phyloP scores from a whole-genome alignment of 352 stramenopile genomes.

The Phytopythium litorale region DNA sequence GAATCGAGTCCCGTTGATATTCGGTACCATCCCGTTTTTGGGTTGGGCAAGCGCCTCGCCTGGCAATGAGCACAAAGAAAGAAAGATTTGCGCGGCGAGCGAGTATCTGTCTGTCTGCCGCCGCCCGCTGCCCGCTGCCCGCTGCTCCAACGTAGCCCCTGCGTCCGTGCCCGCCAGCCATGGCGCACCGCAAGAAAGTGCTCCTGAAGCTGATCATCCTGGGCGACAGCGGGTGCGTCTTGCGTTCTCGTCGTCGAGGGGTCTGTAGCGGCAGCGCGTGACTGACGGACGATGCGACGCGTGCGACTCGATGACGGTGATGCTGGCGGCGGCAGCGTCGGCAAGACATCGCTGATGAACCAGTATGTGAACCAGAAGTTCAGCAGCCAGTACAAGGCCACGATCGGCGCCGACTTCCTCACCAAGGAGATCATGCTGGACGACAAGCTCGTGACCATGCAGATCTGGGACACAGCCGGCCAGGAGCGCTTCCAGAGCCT shows the following conservation, averaged over 20 bases:
- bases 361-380: constrained; percentile 99
- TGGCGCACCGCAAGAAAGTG: constrained; percentile 94
- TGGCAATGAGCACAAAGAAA: not conserved
- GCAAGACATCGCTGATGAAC: constrained; percentile 99
- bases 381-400: constrained; percentile 98
- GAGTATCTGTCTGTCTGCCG: not conserved
- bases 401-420: constrained; percentile 98
- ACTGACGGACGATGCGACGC: not conserved
- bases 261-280: not conserved
- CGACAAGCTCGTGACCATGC: constrained; percentile 95
- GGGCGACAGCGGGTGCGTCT: constrained; percentile 93
- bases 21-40: not conserved
- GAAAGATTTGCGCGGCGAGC: not conserved
- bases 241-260: not conserved
- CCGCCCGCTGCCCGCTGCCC: not conserved
- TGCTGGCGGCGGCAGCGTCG: constrained; percentile 70
- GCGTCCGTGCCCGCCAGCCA: constrained; percentile 18
- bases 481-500: constrained; percentile 99
- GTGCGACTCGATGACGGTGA: too few species aligned
- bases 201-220: constrained; percentile 98
- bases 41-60: not conserved
- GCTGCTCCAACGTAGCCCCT: not conserved
- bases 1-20: too few species aligned
- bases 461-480: constrained; percentile 99
- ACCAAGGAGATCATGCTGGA: constrained; percentile 96